Evolutionary conservation across 2,329 filamentous ascomycete genomes (phyloP).

Genomic region (Sporothrix protearum): DNA sequence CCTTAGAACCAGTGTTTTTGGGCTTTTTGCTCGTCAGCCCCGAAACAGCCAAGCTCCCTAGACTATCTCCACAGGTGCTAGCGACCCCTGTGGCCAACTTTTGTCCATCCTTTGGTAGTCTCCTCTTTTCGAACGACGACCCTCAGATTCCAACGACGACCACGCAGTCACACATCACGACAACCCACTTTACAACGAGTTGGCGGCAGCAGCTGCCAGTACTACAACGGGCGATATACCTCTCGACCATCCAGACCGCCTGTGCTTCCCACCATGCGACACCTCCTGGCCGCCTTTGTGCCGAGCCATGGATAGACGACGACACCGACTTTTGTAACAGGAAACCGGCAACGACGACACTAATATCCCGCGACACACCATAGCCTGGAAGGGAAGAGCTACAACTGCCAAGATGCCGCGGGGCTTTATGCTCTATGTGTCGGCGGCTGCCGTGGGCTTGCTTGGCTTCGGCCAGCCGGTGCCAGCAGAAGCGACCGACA

Average conservation of each 20-base stretch:
- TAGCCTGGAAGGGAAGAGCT: background rate
- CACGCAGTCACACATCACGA: background rate
- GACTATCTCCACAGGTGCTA: constrained; percentile 9
- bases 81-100: background rate
- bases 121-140: background rate
- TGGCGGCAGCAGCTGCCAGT: background rate
- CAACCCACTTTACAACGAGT: background rate
- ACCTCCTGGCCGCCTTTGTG: constrained; percentile 1
- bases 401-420: constrained; percentile 22
- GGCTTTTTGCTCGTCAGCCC: background rate
- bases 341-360: background rate
- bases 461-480: constrained; percentile 27
- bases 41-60: background rate
- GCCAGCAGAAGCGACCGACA: constrained; percentile 23
- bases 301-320: constrained; percentile 20
- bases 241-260: background rate
- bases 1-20: background rate
- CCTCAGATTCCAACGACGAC: background rate
- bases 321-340: background rate
- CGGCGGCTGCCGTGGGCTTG: constrained; percentile 28
- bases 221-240: background rate
- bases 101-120: background rate
- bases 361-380: background rate
- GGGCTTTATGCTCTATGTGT: constrained; percentile 28
- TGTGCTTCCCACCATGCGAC: constrained; percentile 17